These are phyloP conservation scores for Saccharomycopsis capsularis DNA, from an alignment of 805 yeast genomes.

Conservation along the genomic window DNA sequence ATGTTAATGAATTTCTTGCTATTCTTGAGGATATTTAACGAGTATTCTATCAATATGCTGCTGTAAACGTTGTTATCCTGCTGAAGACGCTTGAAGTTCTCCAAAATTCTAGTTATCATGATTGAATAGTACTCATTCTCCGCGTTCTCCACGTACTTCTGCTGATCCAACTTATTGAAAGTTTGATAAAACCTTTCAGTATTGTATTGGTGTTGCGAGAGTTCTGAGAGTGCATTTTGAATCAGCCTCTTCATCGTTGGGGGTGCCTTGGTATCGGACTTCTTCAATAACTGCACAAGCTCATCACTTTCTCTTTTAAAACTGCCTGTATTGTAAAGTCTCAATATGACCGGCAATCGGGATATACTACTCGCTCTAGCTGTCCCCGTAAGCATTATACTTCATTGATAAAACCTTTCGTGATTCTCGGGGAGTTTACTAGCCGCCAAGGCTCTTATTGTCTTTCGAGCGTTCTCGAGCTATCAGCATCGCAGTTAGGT, in stretches of 20 bases:
- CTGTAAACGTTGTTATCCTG: neutral
- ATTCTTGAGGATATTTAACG: neutral
- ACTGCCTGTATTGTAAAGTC: no score
- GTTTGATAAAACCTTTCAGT: neutral
- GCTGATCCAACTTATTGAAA: conserved; percentile 1
- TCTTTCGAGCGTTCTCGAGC: no score
- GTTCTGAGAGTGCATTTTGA: neutral
- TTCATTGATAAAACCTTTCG: no score
- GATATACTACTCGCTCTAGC: no score
- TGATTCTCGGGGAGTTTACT: no score
- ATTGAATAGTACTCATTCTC: conserved; percentile 3
- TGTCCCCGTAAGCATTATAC: no score
- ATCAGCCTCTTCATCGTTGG: neutral
- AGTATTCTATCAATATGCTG: neutral
- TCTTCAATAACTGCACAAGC: no score
- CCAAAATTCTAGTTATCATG: conserved; percentile 1
- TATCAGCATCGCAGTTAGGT: no score
- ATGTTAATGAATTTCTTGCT: neutral
- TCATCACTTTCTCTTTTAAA: no score
- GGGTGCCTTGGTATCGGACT: no score
- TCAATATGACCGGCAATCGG: no score
- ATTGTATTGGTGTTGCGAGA: neutral
- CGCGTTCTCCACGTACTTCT: neutral
- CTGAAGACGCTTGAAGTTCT: neutral
- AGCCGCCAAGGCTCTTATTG: no score